Evolutionary conservation across 768 basidiomycete genomes (phyloP), one percentile per base, ranked within the genome.

Genomic region (Agaricus sinodeliciosus): DNA sequence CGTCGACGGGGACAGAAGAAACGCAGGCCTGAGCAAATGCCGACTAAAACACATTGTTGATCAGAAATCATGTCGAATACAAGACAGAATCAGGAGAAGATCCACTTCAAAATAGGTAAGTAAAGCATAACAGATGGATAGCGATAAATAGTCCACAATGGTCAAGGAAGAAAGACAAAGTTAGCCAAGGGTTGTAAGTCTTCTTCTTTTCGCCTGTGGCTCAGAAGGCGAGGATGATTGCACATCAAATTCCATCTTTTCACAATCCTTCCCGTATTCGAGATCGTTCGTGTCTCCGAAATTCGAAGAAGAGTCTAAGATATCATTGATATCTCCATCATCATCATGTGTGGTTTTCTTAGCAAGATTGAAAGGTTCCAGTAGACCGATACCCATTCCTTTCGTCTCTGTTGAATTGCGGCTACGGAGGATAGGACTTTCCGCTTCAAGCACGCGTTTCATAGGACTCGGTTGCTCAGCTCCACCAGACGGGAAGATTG

Each of bases 341-440:
- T 62, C 62, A 18, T 53, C 57, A 13, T 59, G 50, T 1, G 59
- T 41, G 6, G 62, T 46, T 18, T 71, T 72, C 27, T 71, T 69
- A 34, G 76, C 70, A 44, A 79, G 66, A 27, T 67, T 67, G 57
- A 84, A 83, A 11, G 82, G 77, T 48, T 76, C 80, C 59, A 84
- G 68, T 37, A 84, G 67, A 7, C 79, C 79, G 49, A 82, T 71
- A 3, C 75, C 76, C 41, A 81, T 63, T 13, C 77, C 75, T 27
- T 71, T 66, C 3, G 66, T 67, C 16, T 71, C 60, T 12, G 73
- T 63, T 19, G 67, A 56, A 11, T 62, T 57, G 13, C 65, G 63
- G 53, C 65, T 74, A 52, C 78, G 68, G 41, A 80, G 62, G 15
- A 85, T 77, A 25, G 84, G 84, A 54, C 83, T 85, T 55, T 80